phyloP scores from a whole-genome alignment of 2,329 filamentous ascomycete genomes.

The Diplodia intermedia region DNA sequence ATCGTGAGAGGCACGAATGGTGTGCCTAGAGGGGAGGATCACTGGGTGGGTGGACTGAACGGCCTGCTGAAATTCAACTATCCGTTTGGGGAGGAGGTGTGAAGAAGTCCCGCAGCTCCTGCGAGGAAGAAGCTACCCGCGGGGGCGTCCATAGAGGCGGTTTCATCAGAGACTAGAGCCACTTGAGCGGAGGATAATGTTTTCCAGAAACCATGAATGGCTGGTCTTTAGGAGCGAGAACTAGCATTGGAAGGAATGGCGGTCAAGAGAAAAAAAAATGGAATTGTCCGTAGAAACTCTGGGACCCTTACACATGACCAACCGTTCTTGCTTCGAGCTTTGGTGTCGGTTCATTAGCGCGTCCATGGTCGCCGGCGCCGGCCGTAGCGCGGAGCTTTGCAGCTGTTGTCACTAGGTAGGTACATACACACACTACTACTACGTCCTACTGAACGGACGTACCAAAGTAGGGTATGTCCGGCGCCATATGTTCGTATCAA shows the following conservation, averaged over 20 bases:
- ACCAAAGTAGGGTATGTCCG: no score
- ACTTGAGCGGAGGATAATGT: not conserved
- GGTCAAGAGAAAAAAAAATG: not conserved
- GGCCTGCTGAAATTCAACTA: conserved; percentile 96
- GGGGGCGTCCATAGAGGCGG: no score
- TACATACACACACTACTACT: no score
- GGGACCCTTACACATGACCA: no score
- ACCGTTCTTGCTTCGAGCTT: no score
- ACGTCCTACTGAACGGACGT: no score
- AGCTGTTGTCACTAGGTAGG: no score
- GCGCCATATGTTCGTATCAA: no score
- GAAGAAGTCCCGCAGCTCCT: not conserved
- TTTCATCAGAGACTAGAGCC: not conserved
- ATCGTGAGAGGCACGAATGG: conserved; percentile 71
- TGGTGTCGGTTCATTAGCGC: no score
- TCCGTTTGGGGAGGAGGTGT: conserved; percentile 75
- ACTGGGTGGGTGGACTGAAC: conserved; percentile 95
- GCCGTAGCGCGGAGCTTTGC: no score
- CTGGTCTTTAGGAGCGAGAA: not conserved
- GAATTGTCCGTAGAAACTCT: not conserved
- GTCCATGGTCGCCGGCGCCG: no score
- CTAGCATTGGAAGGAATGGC: not conserved
- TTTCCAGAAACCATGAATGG: not conserved
- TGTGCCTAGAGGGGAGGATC: conserved; percentile 70
- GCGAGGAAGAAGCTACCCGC: not conserved